phyloP scores from a whole-genome alignment of 2,329 filamentous ascomycete species.

The Bisporella sp. region DNA sequence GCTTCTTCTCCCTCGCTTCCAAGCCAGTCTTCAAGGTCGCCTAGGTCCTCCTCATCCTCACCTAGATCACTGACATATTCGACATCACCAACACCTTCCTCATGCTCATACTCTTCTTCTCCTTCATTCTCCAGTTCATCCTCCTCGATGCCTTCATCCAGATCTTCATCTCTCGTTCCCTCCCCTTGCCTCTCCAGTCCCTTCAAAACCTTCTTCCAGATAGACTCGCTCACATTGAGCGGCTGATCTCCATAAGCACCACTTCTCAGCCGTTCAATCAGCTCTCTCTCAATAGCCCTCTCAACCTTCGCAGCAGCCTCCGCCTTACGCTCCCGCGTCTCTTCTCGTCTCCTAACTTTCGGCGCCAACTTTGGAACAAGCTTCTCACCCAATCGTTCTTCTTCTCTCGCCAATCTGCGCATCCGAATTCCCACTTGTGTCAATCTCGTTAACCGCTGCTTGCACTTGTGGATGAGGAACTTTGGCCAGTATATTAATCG shows the following conservation, averaged over 20 bases:
- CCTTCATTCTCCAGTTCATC: conserved; percentile 65
- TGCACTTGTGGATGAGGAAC: conserved; percentile 89
- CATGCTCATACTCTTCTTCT: conserved; percentile 57
- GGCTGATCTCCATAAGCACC: conserved; percentile 93
- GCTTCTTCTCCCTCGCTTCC: conserved; percentile 53
- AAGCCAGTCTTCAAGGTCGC: conserved; percentile 87
- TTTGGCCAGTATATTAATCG: conserved; percentile 91
- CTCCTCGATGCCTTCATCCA: conserved; percentile 79
- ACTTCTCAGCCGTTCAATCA: conserved; percentile 83
- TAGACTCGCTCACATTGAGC: conserved; percentile 86
- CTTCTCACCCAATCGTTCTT: conserved; percentile 81
- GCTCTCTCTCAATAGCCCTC: conserved; percentile 87
- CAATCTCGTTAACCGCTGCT: conserved; percentile 86
- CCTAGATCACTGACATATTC: conserved; percentile 93
- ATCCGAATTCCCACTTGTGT: conserved; percentile 83
- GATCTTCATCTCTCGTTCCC: conserved; percentile 74
- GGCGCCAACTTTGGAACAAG: conserved; percentile 85
- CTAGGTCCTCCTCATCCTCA: conserved; percentile 72
- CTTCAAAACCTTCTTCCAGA: conserved; percentile 95
- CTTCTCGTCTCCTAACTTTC: conserved; percentile 75
- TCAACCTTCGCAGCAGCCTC: conserved; percentile 88
- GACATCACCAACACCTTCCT: conserved; percentile 64
- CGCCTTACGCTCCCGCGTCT: conserved; percentile 68
- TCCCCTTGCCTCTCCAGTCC: conserved; percentile 85
- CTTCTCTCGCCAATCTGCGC: conserved; percentile 78